phyloP scores from a whole-genome alignment of 2,329 filamentous ascomycete genomes.

The Colletotrichum scovillei region DNA sequence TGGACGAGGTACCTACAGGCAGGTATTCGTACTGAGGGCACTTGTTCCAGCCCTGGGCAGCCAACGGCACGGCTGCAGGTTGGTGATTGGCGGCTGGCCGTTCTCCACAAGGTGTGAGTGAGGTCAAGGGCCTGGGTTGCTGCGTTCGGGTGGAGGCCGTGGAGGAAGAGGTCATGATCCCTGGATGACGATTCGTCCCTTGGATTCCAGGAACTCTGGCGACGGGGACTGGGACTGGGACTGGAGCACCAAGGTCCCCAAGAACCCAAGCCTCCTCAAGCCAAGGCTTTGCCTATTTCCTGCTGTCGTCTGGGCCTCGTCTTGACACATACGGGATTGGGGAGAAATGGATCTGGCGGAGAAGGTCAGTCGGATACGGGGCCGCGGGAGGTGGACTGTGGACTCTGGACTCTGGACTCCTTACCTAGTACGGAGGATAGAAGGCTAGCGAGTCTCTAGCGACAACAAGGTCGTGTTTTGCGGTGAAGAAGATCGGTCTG shows the following conservation, averaged over 20 bases:
- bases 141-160: slow-evolving; percentile 15
- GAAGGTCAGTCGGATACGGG: background rate
- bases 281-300: background rate
- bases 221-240: too few relatives aligned
- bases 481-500: slow-evolving; percentile 27
- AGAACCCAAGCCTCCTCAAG: too few relatives aligned
- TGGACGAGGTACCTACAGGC: background rate
- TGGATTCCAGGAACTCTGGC: background rate
- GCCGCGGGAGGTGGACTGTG: background rate
- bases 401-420: too few relatives aligned
- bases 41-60: slow-evolving; percentile 13
- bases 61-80: slow-evolving; percentile 16
- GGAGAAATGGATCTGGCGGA: slow-evolving; percentile 9
- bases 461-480: slow-evolving; percentile 21
- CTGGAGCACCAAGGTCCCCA: background rate
- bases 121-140: slow-evolving; percentile 16
- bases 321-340: slow-evolving; percentile 12
- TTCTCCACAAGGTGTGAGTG: slow-evolving; percentile 23
- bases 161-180: slow-evolving; percentile 12
- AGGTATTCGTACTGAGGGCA: background rate
- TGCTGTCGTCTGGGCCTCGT: background rate
- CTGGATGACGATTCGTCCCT: slow-evolving; percentile 7
- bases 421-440: background rate
- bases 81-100: slow-evolving; percentile 27
- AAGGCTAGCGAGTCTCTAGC: background rate